These are phyloP conservation scores for Colletotrichum godetiae DNA, from an alignment of 2,329 filamentous ascomycete species.

Conservation along the genomic window DNA sequence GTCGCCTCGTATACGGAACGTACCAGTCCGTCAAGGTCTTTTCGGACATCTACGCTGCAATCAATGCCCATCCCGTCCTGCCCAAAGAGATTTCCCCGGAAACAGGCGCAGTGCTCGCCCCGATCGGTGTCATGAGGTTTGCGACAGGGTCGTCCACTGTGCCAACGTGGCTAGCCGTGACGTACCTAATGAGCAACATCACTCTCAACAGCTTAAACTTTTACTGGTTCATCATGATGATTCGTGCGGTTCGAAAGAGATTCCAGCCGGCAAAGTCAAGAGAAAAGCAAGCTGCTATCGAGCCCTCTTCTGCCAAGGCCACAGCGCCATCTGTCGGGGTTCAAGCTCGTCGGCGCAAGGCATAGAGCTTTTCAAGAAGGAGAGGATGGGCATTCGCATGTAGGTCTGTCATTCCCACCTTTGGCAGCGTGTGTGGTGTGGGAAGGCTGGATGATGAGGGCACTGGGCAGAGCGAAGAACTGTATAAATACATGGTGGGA, in stretches of 20 bases:
- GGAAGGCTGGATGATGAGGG: background rate
- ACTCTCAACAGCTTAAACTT: conserved; percentile 82
- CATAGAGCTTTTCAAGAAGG: conserved; percentile 28
- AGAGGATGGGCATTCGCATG: background rate
- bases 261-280: conserved; percentile 56
- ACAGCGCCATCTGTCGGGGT: conserved; percentile 41
- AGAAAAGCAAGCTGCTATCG: conserved; percentile 8
- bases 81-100: conserved; percentile 38
- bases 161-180: conserved; percentile 75
- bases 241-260: conserved; percentile 80
- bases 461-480: background rate
- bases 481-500: background rate
- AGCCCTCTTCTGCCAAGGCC: conserved; percentile 45
- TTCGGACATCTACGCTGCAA: conserved; percentile 72
- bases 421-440: background rate
- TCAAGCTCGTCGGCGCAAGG: conserved; percentile 45
- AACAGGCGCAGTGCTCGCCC: conserved; percentile 40
- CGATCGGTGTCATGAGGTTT: conserved; percentile 60
- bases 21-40: conserved; percentile 78
- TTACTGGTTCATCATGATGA: conserved; percentile 91
- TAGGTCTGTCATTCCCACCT: background rate
- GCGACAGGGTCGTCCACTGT: conserved; percentile 62
- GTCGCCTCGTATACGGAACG: conserved; percentile 82
- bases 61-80: conserved; percentile 50
- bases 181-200: conserved; percentile 78